A percentile compares a stretch with the other conserved stretches of the same genome.
These are phyloP conservation scores for Claviceps spartinae DNA, from an alignment of 2,329 filamentous ascomycete species.

Conservation along the genomic window DNA sequence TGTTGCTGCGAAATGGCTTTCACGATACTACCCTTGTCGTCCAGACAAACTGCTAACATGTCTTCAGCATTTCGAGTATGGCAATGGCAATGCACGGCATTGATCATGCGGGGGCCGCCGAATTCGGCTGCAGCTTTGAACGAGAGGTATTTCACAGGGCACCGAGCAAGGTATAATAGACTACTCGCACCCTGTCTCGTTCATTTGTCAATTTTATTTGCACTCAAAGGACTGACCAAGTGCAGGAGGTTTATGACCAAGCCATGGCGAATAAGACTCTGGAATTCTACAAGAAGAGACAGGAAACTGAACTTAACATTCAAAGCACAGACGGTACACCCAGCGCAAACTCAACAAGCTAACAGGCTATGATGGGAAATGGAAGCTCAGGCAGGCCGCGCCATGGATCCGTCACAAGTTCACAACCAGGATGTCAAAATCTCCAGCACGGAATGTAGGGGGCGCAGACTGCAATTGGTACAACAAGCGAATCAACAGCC, in stretches of 20 bases:
- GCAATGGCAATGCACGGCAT: slow-evolving; percentile 29
- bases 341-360: slow-evolving; percentile 24
- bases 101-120: slow-evolving; percentile 28
- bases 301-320: slow-evolving; percentile 34
- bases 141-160: slow-evolving; percentile 32
- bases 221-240: slow-evolving; percentile 5
- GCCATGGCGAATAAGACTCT: slow-evolving; percentile 30
- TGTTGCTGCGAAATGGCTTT: neutral
- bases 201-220: neutral
- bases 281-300: slow-evolving; percentile 37
- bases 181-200: neutral
- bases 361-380: slow-evolving; percentile 39
- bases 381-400: slow-evolving; percentile 37
- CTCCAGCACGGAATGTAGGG: slow-evolving; percentile 46
- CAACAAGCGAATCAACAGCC: slow-evolving; percentile 14
- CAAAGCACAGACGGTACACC: slow-evolving; percentile 25
- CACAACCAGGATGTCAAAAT: slow-evolving; percentile 42
- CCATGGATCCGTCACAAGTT: slow-evolving; percentile 34
- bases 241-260: slow-evolving; percentile 36
- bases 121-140: slow-evolving; percentile 33
- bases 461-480: slow-evolving; percentile 5
- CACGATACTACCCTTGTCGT: neutral
- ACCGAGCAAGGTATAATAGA: slow-evolving; percentile 29
- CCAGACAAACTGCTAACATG: slow-evolving; percentile 3
- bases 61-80: slow-evolving; percentile 35